A percentile compares a stretch with the other conserved stretches of the same genome.
These are phyloP conservation scores for Blakeslea trispora DNA, from an alignment of 371 early-diverging fungal species.

Conservation along the genomic window DNA sequence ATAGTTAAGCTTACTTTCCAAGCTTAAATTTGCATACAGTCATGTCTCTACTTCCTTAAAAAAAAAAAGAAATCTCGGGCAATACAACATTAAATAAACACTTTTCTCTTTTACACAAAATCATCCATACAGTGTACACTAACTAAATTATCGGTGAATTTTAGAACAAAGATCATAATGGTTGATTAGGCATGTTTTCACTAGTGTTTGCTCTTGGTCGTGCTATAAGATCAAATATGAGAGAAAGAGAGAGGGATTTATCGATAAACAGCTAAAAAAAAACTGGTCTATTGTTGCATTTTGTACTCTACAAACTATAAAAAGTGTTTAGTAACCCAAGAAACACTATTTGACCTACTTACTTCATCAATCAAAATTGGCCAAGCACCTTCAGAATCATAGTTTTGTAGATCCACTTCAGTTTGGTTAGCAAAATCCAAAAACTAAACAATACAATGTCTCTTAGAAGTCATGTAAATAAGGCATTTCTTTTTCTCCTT, in stretches of 20 bases:
- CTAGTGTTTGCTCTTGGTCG: too few relatives aligned
- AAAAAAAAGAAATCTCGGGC: too few relatives aligned
- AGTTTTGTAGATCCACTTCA: constrained; percentile 59
- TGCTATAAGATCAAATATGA: background rate
- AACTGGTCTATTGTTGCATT: constrained; percentile 10
- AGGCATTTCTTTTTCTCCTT: too few relatives aligned
- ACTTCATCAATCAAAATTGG: constrained; percentile 80
- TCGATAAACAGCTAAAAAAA: too few relatives aligned
- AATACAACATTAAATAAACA: too few relatives aligned
- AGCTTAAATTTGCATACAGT: background rate
- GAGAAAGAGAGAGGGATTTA: background rate
- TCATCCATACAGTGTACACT: too few relatives aligned
- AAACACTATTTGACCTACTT: constrained; percentile 11
- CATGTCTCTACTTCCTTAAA: too few relatives aligned
- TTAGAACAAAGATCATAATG: too few relatives aligned
- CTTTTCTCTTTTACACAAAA: too few relatives aligned
- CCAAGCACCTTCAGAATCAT: constrained; percentile 86
- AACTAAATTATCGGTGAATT: too few relatives aligned
- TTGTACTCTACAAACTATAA: constrained; percentile 23
- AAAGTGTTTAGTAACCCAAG: background rate
- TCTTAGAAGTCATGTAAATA: background rate
- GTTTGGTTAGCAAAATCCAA: constrained; percentile 74
- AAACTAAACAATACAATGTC: constrained; percentile 51
- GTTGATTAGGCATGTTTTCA: background rate
- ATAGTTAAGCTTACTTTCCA: too few relatives aligned